phyloP scores from a whole-genome alignment of 805 yeast genomes.

The Suhomyces faveliae region DNA sequence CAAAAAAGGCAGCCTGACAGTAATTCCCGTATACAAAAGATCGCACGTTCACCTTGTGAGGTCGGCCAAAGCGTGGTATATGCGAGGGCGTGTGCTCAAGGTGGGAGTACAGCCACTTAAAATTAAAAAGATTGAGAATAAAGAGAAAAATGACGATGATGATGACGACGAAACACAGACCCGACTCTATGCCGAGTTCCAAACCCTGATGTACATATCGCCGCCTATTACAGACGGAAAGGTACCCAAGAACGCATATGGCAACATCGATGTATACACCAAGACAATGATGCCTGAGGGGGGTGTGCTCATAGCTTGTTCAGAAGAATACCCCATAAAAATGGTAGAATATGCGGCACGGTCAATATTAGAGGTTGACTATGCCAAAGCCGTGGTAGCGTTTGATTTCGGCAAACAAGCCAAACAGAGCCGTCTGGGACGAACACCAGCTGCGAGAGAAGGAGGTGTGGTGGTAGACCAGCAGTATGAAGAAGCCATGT shows the following conservation, averaged over 20 bases:
- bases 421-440: conserved; percentile 19
- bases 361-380: conserved; percentile 61
- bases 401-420: conserved; percentile 61
- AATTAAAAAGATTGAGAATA: conserved; percentile 34
- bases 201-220: conserved; percentile 71
- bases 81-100: conserved; percentile 72
- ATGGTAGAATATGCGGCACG: conserved; percentile 70
- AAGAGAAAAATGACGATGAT: conserved; percentile 23
- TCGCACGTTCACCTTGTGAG: conserved; percentile 59
- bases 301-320: conserved; percentile 52
- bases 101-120: conserved; percentile 68
- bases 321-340: conserved; percentile 34
- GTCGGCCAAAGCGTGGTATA: conserved; percentile 84
- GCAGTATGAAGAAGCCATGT: conserved; percentile 60
- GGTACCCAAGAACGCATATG: conserved; percentile 73
- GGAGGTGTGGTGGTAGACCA: conserved; percentile 75
- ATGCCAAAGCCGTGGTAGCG: conserved; percentile 83
- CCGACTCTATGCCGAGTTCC: conserved; percentile 72
- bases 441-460: conserved; percentile 58
- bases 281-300: conserved; percentile 83
- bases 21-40: conserved; percentile 66
- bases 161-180: conserved; percentile 54
- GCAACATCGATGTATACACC: conserved; percentile 79
- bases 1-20: conserved; percentile 28
- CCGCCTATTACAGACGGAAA: conserved; percentile 63